Percentiles rank a stretch among this genome's conserved stretches.
These are phyloP conservation scores for Panus rudis DNA, from an alignment of 768 basidiomycete species.

Conservation along the genomic window DNA sequence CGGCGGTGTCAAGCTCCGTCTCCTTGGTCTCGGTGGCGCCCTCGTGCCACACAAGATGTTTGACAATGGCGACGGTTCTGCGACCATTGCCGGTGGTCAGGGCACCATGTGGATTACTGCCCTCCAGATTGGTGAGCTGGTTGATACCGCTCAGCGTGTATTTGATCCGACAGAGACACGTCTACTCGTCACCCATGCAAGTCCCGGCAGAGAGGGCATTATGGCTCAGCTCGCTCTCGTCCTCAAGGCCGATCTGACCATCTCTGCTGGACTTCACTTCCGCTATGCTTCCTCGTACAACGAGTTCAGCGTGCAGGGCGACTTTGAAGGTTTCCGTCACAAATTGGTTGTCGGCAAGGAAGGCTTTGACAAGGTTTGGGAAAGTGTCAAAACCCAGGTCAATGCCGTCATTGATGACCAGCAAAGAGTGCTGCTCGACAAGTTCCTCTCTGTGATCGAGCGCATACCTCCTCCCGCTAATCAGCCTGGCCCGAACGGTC, in stretches of 20 bases:
- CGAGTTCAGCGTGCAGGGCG: conserved; percentile 88
- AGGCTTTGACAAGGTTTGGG: conserved; percentile 89
- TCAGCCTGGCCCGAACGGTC: conserved; percentile 33
- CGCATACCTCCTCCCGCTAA: conserved; percentile 59
- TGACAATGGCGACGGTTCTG: conserved; percentile 87
- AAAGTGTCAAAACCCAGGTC: conserved; percentile 85
- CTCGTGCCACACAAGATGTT: conserved; percentile 93
- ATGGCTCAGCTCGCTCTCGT: conserved; percentile 85
- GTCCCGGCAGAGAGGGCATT: conserved; percentile 88
- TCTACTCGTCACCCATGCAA: conserved; percentile 86
- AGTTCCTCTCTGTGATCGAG: conserved; percentile 79
- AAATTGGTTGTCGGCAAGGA: conserved; percentile 78
- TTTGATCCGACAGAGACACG: conserved; percentile 92
- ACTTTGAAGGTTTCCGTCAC: conserved; percentile 80
- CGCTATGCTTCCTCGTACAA: conserved; percentile 95
- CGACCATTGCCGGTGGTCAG: conserved; percentile 96
- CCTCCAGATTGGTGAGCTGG: conserved; percentile 94
- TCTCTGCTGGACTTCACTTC: conserved; percentile 95
- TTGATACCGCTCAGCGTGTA: conserved; percentile 93
- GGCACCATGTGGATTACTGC: conserved; percentile 99
- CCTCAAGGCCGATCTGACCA: conserved; percentile 89
- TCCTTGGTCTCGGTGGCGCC: conserved; percentile 95
- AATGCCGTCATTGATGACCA: conserved; percentile 87
- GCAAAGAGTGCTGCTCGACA: conserved; percentile 82
- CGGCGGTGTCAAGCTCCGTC: conserved; percentile 86